Base-by-base conservation (phyloP, 176 grass and related monocot species). In the Triticum turgidum region DNA sequence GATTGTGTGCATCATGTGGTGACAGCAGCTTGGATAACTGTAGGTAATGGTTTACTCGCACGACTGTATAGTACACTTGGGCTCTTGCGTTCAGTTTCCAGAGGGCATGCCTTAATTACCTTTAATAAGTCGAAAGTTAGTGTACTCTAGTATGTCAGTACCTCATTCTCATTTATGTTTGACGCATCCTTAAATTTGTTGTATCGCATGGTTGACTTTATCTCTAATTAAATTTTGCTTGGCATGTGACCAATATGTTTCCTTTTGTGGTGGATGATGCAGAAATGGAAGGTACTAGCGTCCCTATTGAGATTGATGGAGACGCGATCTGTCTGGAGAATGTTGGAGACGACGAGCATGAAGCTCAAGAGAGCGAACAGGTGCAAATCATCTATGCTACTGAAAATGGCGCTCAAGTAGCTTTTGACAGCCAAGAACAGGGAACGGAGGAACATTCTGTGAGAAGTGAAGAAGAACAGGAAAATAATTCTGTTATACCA, bases 281-380 rank as follows among this genome's bases (percentile, higher is more conserved):
- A 92, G 91, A 39, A 61, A 95, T 95, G 93, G 91, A 95, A 81
- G 82, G 58, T 74, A 76, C 88, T 80, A 93, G 64, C 14, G 90
- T 90, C 41, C 86, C 93, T 71, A 95, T 93, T 75, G 93, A 91
- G 85, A 95, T 95, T 62, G 93, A 93, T 17, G 83, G 91, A 18
- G 93, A 95, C 80, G 88, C 88, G 11, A 93, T 95, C 68, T 87
- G 88, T 76, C 86, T 95, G 27, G 91, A 89, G 32, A 81, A 58
- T 51, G 90, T 88, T 15, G 88, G 64, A 87, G 88, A 92, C 18
- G 86, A 89, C 54, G 88, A 83, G 20, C 73, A 84, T 24, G 78
- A 86, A 84, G 25, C 81, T 80, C 83, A 82, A 42, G 79, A 84
- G 45, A 79, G 84, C 27, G 79, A 56, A 69, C 82, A 95, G 65